Evolutionary conservation across 306 rosid species (phyloP).

Genomic region (Corylus americana): DNA sequence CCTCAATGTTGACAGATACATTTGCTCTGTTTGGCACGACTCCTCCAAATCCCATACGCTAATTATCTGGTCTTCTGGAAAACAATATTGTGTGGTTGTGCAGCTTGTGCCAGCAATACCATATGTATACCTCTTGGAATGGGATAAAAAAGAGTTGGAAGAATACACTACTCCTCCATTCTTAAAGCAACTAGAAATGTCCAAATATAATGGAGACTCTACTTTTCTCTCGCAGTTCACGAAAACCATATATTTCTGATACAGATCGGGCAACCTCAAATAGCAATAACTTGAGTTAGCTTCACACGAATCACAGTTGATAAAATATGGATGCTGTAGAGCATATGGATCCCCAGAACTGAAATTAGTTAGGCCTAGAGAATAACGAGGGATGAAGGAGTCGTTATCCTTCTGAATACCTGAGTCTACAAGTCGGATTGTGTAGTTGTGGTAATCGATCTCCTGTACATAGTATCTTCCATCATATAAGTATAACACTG

Average conservation of each 20-base stretch:
- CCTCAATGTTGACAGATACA: no score
- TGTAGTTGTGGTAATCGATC: constrained; percentile 35
- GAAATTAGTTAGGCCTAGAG: neutral
- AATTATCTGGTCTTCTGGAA: no score
- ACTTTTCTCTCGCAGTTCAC: neutral
- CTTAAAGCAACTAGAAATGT: neutral
- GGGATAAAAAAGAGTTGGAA: neutral
- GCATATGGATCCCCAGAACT: neutral
- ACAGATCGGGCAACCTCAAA: no score
- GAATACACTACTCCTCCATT: neutral
- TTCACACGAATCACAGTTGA: no score
- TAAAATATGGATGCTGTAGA: no score
- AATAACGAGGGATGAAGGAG: constrained; percentile 22
- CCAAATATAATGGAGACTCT: constrained; percentile 9
- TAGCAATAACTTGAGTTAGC: no score
- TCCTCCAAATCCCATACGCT: neutral
- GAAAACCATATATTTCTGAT: neutral
- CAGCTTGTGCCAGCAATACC: neutral
- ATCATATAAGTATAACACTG: neutral
- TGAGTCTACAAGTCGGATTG: constrained; percentile 21
- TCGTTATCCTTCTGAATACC: neutral
- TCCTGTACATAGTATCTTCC: constrained; percentile 23
- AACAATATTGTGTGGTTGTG: no score
- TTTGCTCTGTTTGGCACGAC: neutral
- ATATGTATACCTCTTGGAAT: constrained; percentile 2